These are phyloP conservation scores for Conticribra guillardii DNA, from an alignment of 108 stramenopile species.

Conservation along the genomic window DNA sequence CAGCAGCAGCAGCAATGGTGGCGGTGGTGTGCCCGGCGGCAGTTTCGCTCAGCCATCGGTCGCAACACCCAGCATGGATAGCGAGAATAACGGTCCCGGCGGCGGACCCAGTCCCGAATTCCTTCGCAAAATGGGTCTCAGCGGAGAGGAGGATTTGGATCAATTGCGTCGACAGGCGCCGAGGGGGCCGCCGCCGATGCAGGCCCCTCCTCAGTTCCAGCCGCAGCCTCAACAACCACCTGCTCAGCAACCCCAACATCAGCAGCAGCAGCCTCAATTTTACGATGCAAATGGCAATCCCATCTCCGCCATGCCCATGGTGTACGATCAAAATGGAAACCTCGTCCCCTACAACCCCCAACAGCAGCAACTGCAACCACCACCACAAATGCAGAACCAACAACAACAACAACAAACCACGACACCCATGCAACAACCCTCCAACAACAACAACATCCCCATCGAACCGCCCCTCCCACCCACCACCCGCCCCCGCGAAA, in stretches of 20 bases:
- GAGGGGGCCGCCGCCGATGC: conserved; percentile 1
- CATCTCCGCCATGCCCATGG: conserved; percentile 35
- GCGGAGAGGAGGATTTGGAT: conserved; percentile 1
- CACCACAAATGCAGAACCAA: conserved; percentile 36
- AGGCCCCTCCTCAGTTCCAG: not conserved
- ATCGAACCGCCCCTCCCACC: conserved; percentile 40
- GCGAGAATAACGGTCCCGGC: too few relatives aligned
- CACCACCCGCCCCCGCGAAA: conserved; percentile 21
- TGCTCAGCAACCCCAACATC: conserved; percentile 9
- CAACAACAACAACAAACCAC: conserved; percentile 41
- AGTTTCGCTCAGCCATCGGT: not conserved
- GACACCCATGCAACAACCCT: not conserved
- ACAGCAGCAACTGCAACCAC: conserved; percentile 18
- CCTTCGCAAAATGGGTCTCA: conserved; percentile 23
- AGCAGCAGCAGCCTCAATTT: conserved; percentile 22
- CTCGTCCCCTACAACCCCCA: conserved; percentile 29
- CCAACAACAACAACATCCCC: not conserved
- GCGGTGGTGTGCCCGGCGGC: conserved; percentile 30
- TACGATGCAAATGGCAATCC: conserved; percentile 45
- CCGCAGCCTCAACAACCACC: conserved; percentile 12
- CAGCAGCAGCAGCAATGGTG: conserved; percentile 30
- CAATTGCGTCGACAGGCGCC: not conserved
- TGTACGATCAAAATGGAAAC: conserved; percentile 43
- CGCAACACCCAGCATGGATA: too few relatives aligned
- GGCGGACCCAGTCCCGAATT: conserved; percentile 22